Evolutionary conservation across 225 moss, liverwort and hornwort genomes (phyloP).

Genomic region (Marchantia polymorpha): DNA sequence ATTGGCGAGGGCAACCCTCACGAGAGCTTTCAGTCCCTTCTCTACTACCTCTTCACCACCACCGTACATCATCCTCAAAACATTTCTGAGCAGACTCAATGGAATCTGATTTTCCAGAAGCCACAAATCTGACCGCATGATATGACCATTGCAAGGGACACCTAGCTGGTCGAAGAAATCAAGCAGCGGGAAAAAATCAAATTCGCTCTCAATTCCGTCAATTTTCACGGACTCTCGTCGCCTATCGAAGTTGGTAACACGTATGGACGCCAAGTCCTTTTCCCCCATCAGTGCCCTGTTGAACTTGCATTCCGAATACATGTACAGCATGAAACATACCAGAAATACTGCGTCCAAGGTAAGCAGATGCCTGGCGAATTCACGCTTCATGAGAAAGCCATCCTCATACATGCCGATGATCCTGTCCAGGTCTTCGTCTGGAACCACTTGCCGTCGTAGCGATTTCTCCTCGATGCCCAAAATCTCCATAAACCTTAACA

Average conservation of each 20-base stretch:
- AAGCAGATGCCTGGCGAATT: neutral
- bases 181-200: neutral
- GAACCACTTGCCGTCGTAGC: too few species aligned
- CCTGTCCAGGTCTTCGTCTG: too few species aligned
- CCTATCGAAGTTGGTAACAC: too few species aligned
- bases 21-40: neutral
- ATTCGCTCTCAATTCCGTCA: too few species aligned
- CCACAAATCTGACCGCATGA: neutral
- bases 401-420: neutral
- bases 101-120: conserved; percentile 1
- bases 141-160: neutral
- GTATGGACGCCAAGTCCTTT: too few species aligned
- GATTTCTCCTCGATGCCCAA: too few species aligned
- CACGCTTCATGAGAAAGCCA: neutral
- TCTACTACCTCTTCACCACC: neutral
- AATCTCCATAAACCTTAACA: neutral
- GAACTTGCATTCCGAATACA: neutral
- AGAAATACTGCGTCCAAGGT: conserved; percentile 2
- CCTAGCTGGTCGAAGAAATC: neutral
- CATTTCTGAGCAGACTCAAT: neutral
- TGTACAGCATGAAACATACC: neutral
- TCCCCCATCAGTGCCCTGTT: too few species aligned
- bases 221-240: too few species aligned
- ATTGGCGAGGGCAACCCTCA: neutral
- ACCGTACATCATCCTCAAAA: neutral